Evolutionary conservation across 768 basidiomycete genomes (phyloP).

Genomic region (Amanita exitialis): DNA sequence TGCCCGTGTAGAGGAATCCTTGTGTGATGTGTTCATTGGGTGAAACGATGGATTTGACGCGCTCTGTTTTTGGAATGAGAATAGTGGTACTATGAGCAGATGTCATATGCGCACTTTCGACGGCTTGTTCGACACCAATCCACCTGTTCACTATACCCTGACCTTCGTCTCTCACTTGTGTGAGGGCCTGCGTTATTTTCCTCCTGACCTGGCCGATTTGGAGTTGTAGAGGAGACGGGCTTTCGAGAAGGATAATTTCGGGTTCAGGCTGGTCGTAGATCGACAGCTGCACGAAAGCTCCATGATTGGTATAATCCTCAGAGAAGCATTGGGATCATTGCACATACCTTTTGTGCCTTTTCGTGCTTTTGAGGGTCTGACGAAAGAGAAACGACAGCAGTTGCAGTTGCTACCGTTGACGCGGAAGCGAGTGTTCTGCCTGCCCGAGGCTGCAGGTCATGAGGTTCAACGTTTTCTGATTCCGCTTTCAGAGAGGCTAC

Average conservation of each 20-base stretch:
- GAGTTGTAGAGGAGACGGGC: slow-evolving; percentile 65
- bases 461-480: neutral
- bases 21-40: slow-evolving; percentile 79
- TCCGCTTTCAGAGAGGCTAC: neutral
- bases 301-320: no score
- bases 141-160: slow-evolving; percentile 69
- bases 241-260: slow-evolving; percentile 64
- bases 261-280: slow-evolving; percentile 64
- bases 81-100: neutral
- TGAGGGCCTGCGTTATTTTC: slow-evolving; percentile 43
- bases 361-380: neutral
- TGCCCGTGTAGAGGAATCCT: slow-evolving; percentile 82
- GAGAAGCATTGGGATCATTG: neutral
- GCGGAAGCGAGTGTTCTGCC: neutral
- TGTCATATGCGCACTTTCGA: slow-evolving; percentile 52
- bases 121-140: slow-evolving; percentile 77
- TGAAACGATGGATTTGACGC: slow-evolving; percentile 75
- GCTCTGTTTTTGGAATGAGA: slow-evolving; percentile 32
- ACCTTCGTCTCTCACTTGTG: slow-evolving; percentile 51
- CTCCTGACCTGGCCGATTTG: slow-evolving; percentile 67
- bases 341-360: neutral
- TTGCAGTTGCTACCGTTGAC: neutral
- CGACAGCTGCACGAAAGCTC: slow-evolving; percentile 46
- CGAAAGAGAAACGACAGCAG: neutral
- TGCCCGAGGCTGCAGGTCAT: neutral